These are phyloP conservation scores for Ophiocordyceps camponoti-rufipedis DNA, from an alignment of 2,329 filamentous ascomycete genomes.

Conservation along the genomic window DNA sequence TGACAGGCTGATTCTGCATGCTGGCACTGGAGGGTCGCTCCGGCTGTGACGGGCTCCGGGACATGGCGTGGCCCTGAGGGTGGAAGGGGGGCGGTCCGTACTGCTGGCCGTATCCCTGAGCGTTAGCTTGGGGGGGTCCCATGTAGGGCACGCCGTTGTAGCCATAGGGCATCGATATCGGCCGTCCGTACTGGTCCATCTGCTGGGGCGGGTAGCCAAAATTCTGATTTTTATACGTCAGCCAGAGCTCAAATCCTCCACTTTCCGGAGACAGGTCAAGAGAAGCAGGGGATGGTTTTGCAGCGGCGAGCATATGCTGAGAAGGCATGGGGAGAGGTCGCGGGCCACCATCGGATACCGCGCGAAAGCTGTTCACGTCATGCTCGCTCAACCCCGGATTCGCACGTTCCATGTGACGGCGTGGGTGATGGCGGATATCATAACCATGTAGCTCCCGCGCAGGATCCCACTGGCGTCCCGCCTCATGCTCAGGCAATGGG, in stretches of 20 bases:
- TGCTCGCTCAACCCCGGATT: conserved; percentile 15
- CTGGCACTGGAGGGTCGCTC: conserved; percentile 47
- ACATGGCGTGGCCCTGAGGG: conserved; percentile 53
- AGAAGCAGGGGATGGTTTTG: conserved; percentile 8
- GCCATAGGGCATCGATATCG: conserved; percentile 20
- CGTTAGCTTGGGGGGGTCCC: conserved; percentile 22
- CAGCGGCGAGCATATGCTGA: conserved; percentile 1
- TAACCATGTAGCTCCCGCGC: conserved; percentile 15
- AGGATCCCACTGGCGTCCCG: conserved; percentile 18
- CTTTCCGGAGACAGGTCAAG: conserved; percentile 51
- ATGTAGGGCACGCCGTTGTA: conserved; percentile 33
- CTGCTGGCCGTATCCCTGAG: conserved; percentile 30
- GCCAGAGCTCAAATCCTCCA: conserved; percentile 54
- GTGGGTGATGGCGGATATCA: conserved; percentile 18
- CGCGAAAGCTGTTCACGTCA: conserved; percentile 6
- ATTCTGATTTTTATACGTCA: conserved; percentile 52
- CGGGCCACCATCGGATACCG: conserved; percentile 5
- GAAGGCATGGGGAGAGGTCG: conserved; percentile 1
- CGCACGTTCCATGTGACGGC: conserved; percentile 27
- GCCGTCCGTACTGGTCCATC: conserved; percentile 20
- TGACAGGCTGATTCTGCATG: conserved; percentile 38
- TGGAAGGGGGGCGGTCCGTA: conserved; percentile 21
- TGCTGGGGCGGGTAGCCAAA: conserved; percentile 32
- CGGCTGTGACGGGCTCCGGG: conserved; percentile 67
- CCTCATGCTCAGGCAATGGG: conserved; percentile 24